Base-by-base conservation (phyloP, 2,329 filamentous ascomycete species). In the Penicillium sp. region DNA sequence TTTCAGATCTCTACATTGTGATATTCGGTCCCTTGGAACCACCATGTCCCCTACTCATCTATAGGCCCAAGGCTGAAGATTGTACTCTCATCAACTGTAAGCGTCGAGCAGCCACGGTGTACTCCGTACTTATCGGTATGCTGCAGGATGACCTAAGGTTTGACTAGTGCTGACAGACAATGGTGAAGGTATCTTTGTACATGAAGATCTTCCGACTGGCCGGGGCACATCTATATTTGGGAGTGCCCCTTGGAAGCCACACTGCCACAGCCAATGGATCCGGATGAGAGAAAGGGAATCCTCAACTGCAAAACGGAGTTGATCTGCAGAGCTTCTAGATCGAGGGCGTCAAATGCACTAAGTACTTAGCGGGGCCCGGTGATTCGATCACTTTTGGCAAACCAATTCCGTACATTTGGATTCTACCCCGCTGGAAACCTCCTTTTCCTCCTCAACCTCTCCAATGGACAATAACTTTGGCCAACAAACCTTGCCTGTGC, bases 381-480 rank as follows among this genome's bases (percentile, higher is more conserved):
- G 56, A 50, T 66, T 59, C 56, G 57, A 55, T 52, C 53, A 55
- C 57, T 36, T 62, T 56, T 61, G 56, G 56, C 57, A 62, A 54
- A 54, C 51, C 49, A 47, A 40, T 58, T 47, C 53, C 50, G 44
- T 32, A n/a, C 21, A 41, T 43, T 44, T 40, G 38, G 27, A 41
- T 44, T 43, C 51, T 46, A 60, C 53, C 57, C 59, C 57, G 56
- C 58, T 49, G 49, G 34, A 36, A n/a, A 34, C 53, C 42, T 46
- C 40, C 49, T 43, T 24, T 43, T 45, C 36, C 22, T 50, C 51
- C 36, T 45, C 42, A 50, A 34, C 21, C 43, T 36, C 14, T 55
- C 58, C 59, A 50, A 72, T 73, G 71, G 67, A 72, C 53, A 61
- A 67, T 66, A 67, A 72, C 22, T 42, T 50, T 53, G 54, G 58